Conservation (phyloP, 106 monocot genomes). For the Allium sativum region DNA sequence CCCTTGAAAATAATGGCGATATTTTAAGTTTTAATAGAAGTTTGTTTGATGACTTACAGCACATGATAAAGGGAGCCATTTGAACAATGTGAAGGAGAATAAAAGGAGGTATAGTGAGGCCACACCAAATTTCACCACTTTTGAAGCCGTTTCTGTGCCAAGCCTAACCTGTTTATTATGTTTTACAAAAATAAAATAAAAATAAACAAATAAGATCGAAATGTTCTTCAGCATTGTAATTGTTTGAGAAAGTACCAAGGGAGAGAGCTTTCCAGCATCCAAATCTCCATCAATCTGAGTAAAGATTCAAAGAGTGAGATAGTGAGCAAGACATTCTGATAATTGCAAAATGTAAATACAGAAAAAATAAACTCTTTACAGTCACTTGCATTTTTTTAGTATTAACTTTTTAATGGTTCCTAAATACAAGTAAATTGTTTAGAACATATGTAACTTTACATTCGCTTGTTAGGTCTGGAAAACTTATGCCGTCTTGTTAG, state of each 20-base stretch:
- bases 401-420: too few species aligned
- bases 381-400: too few species aligned
- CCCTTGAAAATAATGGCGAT: too few species aligned
- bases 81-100: constrained; percentile 31
- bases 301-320: too few species aligned
- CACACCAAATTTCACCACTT: constrained; percentile 50
- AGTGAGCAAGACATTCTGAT: too few species aligned
- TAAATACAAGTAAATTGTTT: too few species aligned
- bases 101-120: constrained; percentile 45
- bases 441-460: too few species aligned
- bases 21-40: too few species aligned
- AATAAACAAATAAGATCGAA: neutral
- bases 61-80: constrained; percentile 55
- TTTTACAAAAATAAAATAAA: neutral
- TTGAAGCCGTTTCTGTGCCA: constrained; percentile 56
- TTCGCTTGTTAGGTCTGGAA: too few species aligned
- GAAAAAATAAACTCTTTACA: too few species aligned
- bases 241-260: constrained; percentile 50
- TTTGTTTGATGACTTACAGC: constrained; percentile 28
- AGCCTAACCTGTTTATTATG: constrained; percentile 48
- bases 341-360: too few species aligned
- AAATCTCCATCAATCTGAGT: constrained; percentile 78
- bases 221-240: neutral
- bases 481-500: too few species aligned
- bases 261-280: constrained; percentile 89